Evolutionary conservation across 2,329 filamentous ascomycete species (phyloP).

Genomic region (Lasiodiplodia hormozganensis): DNA sequence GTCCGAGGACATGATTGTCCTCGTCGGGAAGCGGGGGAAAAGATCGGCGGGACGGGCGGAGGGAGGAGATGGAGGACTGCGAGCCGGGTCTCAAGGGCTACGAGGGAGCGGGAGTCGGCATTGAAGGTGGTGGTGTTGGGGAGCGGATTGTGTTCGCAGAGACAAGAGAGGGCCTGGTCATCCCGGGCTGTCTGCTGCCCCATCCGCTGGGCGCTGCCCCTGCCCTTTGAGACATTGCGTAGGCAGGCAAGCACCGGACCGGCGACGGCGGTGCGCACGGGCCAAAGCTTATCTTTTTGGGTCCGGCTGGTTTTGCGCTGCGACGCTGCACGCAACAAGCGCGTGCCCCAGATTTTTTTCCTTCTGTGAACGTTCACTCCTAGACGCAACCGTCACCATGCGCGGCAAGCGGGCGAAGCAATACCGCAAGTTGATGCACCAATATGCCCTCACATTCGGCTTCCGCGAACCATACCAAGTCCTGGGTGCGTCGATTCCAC

Average conservation of each 20-base stretch:
- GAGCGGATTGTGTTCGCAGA: constrained; percentile 1
- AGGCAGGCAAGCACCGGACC: constrained; percentile 21
- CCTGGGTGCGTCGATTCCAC: constrained; percentile 48
- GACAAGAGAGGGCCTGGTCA: constrained; percentile 1
- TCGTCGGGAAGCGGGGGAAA: background rate
- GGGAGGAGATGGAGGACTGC: background rate
- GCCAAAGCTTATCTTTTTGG: constrained; percentile 28
- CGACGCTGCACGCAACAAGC: constrained; percentile 22
- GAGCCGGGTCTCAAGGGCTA: background rate
- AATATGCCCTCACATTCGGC: constrained; percentile 84
- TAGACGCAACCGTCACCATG: constrained; percentile 56
- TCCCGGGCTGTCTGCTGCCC: constrained; percentile 24
- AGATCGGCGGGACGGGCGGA: background rate
- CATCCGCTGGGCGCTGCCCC: constrained; percentile 25
- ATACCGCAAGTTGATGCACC: constrained; percentile 91
- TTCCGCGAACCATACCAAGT: constrained; percentile 97
- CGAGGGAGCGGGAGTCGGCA: constrained; percentile 23
- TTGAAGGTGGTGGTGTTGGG: constrained; percentile 18
- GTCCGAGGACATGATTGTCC: constrained; percentile 16
- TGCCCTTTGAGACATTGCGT: constrained; percentile 29
- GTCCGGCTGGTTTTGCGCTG: constrained; percentile 13
- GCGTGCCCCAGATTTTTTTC: constrained; percentile 15
- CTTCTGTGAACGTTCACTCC: background rate
- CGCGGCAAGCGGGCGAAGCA: constrained; percentile 74
- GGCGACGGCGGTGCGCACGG: constrained; percentile 24